Evolutionary conservation across 1,284 basidiomycete genomes (phyloP).

Genomic region (Moesziomyces antarcticus): DNA sequence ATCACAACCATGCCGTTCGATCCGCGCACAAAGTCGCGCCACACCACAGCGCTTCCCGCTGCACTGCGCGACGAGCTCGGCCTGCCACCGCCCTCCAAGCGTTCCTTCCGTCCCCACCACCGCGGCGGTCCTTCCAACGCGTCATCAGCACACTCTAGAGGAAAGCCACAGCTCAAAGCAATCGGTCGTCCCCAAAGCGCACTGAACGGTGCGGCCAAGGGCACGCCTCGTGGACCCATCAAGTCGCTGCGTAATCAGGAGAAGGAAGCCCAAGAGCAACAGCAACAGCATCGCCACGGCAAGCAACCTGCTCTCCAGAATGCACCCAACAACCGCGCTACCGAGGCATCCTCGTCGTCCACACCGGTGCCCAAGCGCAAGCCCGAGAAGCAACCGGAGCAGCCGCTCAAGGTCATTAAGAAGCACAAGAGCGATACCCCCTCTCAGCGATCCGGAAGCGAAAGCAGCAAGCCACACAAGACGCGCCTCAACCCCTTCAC

Average conservation of each 20-base stretch:
- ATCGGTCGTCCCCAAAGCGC: constrained; percentile 26
- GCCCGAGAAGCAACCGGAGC: constrained; percentile 14
- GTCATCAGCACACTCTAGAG: neutral
- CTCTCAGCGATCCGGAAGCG: neutral
- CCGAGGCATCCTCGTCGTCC: no score
- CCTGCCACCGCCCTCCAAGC: constrained; percentile 32
- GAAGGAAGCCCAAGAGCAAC: constrained; percentile 26
- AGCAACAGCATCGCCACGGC: constrained; percentile 8
- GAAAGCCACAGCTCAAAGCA: constrained; percentile 29
- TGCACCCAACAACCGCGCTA: neutral
- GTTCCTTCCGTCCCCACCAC: constrained; percentile 24
- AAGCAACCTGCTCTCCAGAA: constrained; percentile 1
- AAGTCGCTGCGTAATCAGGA: constrained; percentile 45
- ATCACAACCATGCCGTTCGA: constrained; percentile 35
- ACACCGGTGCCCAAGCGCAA: constrained; percentile 21
- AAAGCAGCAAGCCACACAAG: constrained; percentile 2
- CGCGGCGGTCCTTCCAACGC: constrained; percentile 12
- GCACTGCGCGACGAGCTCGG: constrained; percentile 63
- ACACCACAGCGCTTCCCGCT: constrained; percentile 58
- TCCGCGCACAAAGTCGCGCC: constrained; percentile 37
- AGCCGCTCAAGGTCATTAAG: constrained; percentile 26
- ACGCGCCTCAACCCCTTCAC: constrained; percentile 43
- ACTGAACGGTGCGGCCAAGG: constrained; percentile 20
- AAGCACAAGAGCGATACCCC: constrained; percentile 16
- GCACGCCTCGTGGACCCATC: constrained; percentile 21